A percentile compares a stretch with the other conserved stretches of the same genome.
These are phyloP conservation scores for Pavlovales sp. DNA, from an alignment of 208 protist genomes.

Conservation along the genomic window DNA sequence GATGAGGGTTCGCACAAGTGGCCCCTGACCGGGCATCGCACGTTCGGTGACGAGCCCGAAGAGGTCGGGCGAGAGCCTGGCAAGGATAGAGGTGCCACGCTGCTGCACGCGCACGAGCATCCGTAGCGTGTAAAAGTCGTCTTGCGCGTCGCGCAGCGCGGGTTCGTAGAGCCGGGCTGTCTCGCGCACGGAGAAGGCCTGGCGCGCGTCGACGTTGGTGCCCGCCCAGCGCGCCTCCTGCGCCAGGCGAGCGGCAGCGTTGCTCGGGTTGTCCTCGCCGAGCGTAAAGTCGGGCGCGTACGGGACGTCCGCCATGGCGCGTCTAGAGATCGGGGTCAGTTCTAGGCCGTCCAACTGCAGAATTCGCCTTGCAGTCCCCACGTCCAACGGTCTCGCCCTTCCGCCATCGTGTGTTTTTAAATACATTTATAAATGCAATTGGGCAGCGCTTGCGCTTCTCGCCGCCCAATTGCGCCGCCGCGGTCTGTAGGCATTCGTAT, in stretches of 20 bases:
- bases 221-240: neutral
- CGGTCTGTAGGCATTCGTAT: too few relatives aligned
- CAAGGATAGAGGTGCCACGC: neutral
- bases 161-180: neutral
- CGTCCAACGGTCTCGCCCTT: too few relatives aligned
- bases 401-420: too few relatives aligned
- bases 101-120: neutral
- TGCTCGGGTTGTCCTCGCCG: neutral
- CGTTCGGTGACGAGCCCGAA: neutral
- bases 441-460: too few relatives aligned
- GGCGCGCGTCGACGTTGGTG: neutral
- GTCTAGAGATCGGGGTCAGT: too few relatives aligned
- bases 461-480: too few relatives aligned
- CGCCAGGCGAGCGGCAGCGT: neutral
- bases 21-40: slow-evolving; percentile 4
- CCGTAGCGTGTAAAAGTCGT: neutral
- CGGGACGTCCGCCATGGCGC: too few relatives aligned
- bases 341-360: too few relatives aligned
- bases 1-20: neutral
- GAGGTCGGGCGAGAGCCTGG: neutral
- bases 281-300: slow-evolving; percentile 15
- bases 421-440: too few relatives aligned
- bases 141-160: neutral
- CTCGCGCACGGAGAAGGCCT: slow-evolving; percentile 16
- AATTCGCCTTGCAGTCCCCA: too few relatives aligned